Evolutionary conservation across 2,329 filamentous ascomycete species (phyloP).

Genomic region (Simplicillium sp.): DNA sequence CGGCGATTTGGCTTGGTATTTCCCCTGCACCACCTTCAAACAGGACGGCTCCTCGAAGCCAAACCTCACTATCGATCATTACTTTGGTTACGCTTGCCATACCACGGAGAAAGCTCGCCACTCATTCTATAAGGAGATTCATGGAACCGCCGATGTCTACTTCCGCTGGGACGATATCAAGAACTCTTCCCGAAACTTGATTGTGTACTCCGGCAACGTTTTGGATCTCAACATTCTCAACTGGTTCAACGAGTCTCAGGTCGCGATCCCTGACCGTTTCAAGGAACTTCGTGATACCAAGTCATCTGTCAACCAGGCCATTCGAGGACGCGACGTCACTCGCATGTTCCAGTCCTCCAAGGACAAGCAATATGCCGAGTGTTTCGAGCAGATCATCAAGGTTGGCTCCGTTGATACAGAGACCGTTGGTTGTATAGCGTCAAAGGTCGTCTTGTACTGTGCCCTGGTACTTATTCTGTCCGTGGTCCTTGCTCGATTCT

Average conservation of each 20-base stretch:
- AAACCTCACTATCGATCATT: conserved; percentile 66
- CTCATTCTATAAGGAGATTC: conserved; percentile 63
- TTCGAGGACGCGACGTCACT: conserved; percentile 82
- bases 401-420: conserved; percentile 94
- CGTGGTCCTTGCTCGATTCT: conserved; percentile 77
- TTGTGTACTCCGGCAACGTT: conserved; percentile 91
- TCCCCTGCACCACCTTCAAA: conserved; percentile 84
- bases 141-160: conserved; percentile 74
- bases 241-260: conserved; percentile 82
- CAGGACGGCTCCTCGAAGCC: conserved; percentile 80
- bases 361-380: conserved; percentile 78
- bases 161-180: conserved; percentile 93
- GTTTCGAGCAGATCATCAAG: conserved; percentile 88
- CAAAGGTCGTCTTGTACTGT: conserved; percentile 91
- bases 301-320: conserved; percentile 45
- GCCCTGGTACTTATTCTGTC: conserved; percentile 86
- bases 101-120: conserved; percentile 60
- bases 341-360: conserved; percentile 69
- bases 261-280: conserved; percentile 67
- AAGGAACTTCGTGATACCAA: conserved; percentile 65
- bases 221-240: conserved; percentile 79
- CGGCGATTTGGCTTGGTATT: conserved; percentile 86
- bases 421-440: conserved; percentile 93
- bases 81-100: conserved; percentile 82
- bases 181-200: conserved; percentile 79